Base-by-base conservation (phyloP, 768 basidiomycete genomes). In the Sporobolomyces roseus region DNA sequence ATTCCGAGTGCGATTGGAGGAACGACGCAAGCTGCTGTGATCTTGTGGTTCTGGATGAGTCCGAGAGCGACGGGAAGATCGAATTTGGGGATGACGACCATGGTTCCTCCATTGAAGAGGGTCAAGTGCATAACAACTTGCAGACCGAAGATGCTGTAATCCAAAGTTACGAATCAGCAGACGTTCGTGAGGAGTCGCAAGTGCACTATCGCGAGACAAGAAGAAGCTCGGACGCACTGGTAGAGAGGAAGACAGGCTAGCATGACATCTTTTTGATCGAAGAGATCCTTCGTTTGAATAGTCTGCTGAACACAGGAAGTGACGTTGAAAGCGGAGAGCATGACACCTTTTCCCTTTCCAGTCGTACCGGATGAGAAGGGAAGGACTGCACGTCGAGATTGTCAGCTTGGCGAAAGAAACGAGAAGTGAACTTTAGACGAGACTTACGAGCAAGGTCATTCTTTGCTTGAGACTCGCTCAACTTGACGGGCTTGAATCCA, bases 1-100 rank as follows among this genome's bases (percentile, higher is more conserved):
- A 96, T 81, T 1, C 85, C 83, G 19, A 94, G 85, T 17, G 92
- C 79, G n/a, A 96, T 85, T 0, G 93, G 91, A 1, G 92, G 92
- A 1, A 90, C 90, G 54, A 90, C 80, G 0, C 88, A 78, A 0
- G 83, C 66, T 19, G 58, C 66, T 0, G 87, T 87, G 32, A 86
- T 83, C 58, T 80, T 83, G 80, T 89, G 89, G 58, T 81, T 82
- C 70, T 87, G 82, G 53, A 94, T 84, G 55, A 84, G 80, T 16
- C 81, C 80, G 69, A 89, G 87, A 74, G 89, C 90, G 59, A 80
- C 77, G 1, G 80, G 80, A 0, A 89, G 87, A 70, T 92, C 88
- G 76, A 93, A 93, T 38, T 84, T 84, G 2, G 83, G 78, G 77
- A 88, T 83, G 53, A 90, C 79, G 29, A 53, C 36, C 48, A 68